Base-by-base conservation (phyloP, 805 yeast genomes). In the Hagleromyces aurorensis region DNA sequence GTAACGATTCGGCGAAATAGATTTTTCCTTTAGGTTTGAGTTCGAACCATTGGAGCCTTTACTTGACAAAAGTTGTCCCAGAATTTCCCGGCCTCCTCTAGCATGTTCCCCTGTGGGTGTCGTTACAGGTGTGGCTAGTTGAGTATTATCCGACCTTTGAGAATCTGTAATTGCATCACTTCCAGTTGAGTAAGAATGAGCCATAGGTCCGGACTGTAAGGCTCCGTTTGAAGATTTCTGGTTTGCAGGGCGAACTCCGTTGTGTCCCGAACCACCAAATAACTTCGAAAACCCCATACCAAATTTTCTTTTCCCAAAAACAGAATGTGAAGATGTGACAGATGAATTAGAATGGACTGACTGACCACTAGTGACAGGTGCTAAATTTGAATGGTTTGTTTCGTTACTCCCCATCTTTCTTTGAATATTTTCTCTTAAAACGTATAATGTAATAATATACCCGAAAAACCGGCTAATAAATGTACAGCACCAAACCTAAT, bases 271-370 rank as follows among this genome's bases (percentile, higher is more conserved):
- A 15, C 24, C 23, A 25, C 41, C 41, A 19, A 37, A 37, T 11
- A 37, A 16, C 14, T 33, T 37, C 4, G 30, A 30, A 8, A 37
- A 27, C 16, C 37, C 37, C 17, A 30, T 37, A 4, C 30, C 30
- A 23, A 37, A 16, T 14, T 31, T 37, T 10, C 33, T 20, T 14
- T 29, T 33, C 7, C 26, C 36, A 16, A 37, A 33, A 4, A 33
- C 33, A 3, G 37, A 33, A 12, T 26, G 30, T 4, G 31, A 14
- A n/a, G 40, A 33, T 3, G 35, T 30, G 16, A 20, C 31, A 11
- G 41, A 37, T 21, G 33, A 26, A 6, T 34, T 16, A 15, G 41
- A 37, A 16, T 33, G 23, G 7, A 32, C 22, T 2, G 34, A 33
- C 24, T 30, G 29, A 10, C 35, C 37, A 15, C 23, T 32, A 16